A percentile compares a stretch with the other conserved stretches of the same genome.
Evolutionary conservation across 2,329 filamentous ascomycete genomes (phyloP).

Genomic region (Trichophyton equinum): DNA sequence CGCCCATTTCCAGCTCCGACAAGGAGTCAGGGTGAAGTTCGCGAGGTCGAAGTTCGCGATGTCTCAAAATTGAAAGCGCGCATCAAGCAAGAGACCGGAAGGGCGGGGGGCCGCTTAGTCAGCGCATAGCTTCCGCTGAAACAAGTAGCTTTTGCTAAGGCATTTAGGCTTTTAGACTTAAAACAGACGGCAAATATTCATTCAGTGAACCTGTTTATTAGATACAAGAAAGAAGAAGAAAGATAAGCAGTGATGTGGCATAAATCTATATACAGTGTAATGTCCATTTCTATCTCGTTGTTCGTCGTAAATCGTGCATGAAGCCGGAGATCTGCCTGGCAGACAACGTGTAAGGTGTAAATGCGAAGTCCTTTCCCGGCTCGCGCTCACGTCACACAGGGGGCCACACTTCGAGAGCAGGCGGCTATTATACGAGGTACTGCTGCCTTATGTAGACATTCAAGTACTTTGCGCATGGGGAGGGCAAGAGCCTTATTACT

Average conservation of each 20-base stretch:
- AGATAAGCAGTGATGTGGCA: not conserved
- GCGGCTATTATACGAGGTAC: not conserved
- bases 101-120: not conserved
- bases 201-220: not conserved
- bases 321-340: not conserved
- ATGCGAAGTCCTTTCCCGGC: not conserved
- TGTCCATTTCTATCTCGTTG: not conserved
- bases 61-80: not conserved
- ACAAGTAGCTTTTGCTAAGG: not conserved
- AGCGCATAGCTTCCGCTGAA: not conserved
- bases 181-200: not conserved
- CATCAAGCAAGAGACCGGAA: not conserved
- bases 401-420: not conserved
- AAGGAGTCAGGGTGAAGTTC: not conserved
- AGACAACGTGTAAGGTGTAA: not conserved
- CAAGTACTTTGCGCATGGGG: not conserved
- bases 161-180: not conserved
- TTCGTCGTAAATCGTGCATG: not conserved
- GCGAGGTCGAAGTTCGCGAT: not conserved
- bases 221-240: not conserved
- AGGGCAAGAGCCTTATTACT: not conserved
- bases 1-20: not conserved
- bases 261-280: not conserved
- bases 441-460: not conserved
- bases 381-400: not conserved